Conservation (phyloP, 1,284 basidiomycete genomes). For the Trichosporon sp. region DNA sequence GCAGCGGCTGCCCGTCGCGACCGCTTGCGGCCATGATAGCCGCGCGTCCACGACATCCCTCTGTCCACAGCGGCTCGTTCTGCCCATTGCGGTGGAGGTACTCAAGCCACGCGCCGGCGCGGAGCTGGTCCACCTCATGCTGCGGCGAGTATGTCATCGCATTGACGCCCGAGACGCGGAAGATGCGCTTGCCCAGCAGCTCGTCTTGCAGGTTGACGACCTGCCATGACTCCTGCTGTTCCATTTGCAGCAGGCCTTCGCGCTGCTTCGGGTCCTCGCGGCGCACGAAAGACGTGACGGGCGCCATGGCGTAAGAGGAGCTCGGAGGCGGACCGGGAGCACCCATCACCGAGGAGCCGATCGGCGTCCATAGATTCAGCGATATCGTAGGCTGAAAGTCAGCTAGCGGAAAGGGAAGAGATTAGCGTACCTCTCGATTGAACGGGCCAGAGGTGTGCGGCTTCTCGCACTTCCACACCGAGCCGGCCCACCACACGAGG, state of each 20-base stretch:
- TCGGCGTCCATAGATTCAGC: constrained; percentile 37
- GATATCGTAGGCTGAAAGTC: constrained; percentile 29
- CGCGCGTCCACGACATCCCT: constrained; percentile 55
- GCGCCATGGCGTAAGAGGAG: neutral
- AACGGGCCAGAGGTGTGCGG: constrained; percentile 27
- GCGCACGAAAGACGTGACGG: neutral
- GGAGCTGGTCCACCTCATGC: constrained; percentile 22
- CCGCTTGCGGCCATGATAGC: constrained; percentile 57
- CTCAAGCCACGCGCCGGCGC: constrained; percentile 30
- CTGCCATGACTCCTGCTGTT: constrained; percentile 5
- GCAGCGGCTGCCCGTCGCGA: constrained; percentile 49
- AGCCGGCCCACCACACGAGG: constrained; percentile 34
- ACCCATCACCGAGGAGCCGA: constrained; percentile 12
- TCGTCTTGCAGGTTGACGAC: constrained; percentile 24
- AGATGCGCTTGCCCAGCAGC: constrained; percentile 33
- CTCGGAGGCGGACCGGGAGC: constrained; percentile 1
- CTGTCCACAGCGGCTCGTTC: constrained; percentile 60
- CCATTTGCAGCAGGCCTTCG: neutral
- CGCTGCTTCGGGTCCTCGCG: neutral
- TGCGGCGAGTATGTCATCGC: constrained; percentile 32
- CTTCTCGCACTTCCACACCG: constrained; percentile 35
- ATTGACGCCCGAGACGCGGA: constrained; percentile 38
- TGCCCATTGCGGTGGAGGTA: constrained; percentile 20
- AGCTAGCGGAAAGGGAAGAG: neutral
- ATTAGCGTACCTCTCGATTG: constrained; percentile 9